These are phyloP conservation scores for Metarhizium brunneum DNA, from an alignment of 2,329 filamentous ascomycete species.

Conservation along the genomic window DNA sequence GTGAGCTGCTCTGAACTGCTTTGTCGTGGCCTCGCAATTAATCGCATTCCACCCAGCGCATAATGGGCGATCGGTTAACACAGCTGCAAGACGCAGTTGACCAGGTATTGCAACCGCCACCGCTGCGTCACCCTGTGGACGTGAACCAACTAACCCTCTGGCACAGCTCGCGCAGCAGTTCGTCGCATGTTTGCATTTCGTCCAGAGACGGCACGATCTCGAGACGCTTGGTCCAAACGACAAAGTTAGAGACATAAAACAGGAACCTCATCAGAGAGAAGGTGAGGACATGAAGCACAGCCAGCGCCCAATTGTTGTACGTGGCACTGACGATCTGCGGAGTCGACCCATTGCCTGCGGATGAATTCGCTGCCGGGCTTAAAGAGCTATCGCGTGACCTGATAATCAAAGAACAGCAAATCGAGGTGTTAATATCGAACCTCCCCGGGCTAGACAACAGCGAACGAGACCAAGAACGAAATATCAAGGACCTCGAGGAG, in stretches of 20 bases:
- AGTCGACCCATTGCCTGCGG: conserved; percentile 53
- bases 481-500: conserved; percentile 55
- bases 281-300: conserved; percentile 23
- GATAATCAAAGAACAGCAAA: conserved; percentile 73
- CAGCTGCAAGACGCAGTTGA: conserved; percentile 81
- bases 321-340: conserved; percentile 3
- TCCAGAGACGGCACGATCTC: conserved; percentile 60
- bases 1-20: neutral
- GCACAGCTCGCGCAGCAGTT: conserved; percentile 58
- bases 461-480: conserved; percentile 64
- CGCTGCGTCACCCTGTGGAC: neutral
- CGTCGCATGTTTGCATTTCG: conserved; percentile 56
- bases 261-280: conserved; percentile 41
- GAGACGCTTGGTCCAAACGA: conserved; percentile 48
- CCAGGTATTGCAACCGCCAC: conserved; percentile 41
- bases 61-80: conserved; percentile 68
- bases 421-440: conserved; percentile 65
- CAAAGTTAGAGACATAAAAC: conserved; percentile 49
- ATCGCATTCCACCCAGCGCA: conserved; percentile 7
- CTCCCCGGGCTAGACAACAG: conserved; percentile 72
- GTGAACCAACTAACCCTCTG: conserved; percentile 1
- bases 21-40: neutral
- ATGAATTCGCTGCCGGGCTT: conserved; percentile 58
- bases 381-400: conserved; percentile 68
- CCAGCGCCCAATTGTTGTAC: neutral